Evolutionary conservation across 202 grass and related monocot genomes (phyloP), one percentile per base, ranked within the genome.

Genomic region (Hordeum pubiflorum): DNA sequence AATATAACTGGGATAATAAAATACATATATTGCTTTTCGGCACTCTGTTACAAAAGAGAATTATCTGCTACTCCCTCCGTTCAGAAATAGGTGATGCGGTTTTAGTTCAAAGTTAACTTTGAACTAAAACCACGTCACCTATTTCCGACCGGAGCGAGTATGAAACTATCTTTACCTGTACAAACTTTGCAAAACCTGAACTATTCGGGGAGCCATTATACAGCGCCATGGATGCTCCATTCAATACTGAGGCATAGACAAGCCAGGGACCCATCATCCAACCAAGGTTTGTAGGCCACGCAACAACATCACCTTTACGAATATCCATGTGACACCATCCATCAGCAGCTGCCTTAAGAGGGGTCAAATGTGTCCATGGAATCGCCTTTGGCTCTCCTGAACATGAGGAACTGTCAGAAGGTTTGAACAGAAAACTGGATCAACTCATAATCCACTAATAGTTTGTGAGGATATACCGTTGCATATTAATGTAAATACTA

Each of bases 191-290:
- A 83, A 98, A 98, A 26, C 88, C 84, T 54, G 82, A 80, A 70
- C 82, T 91, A 69, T 90, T 93, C 27, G 92, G 96, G 39, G 89
- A 91, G 31, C 96, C 96, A 78, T 98, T 93, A 63, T 94, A 98
- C 63, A 98, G 82, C 29, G 96, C 88, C 89, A 95, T 93, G 63
- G 96, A 95, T 78, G 96, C 90, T 90, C 96, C 96, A 89, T 98
- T 98, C 56, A 98, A 76, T 73, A 98, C 86, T 4, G 90, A 86
- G 23, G 92, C 90, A 85, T 89, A 94, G 76, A 98, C 96, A 86
- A 98, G 96, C 96, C 96, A 98, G 58, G 96, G 96, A 48, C 96
- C 96, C 96, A 98, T 98, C 96, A 98, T 98, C 96, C 96, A 98
- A 80, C 96, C 96, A 63, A 98, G 96, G 81, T 95, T 98, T 78